Evolutionary conservation across 2,329 filamentous ascomycete genomes (phyloP), one percentile per base, ranked within the genome.

Genomic region (Diaporthe sp.): DNA sequence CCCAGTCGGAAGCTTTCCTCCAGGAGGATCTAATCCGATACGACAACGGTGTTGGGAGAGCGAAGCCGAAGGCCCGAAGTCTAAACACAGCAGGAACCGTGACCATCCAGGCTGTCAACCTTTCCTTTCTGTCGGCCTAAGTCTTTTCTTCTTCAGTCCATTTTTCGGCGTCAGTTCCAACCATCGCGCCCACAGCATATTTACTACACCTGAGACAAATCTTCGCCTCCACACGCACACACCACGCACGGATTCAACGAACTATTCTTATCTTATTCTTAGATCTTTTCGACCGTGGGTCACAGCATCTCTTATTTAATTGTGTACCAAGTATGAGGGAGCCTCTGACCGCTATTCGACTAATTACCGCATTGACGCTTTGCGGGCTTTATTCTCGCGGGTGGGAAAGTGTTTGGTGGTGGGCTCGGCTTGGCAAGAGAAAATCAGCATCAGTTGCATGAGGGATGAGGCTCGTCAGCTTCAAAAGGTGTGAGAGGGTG

Each of bases 231-330:
- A 65, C 2, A 25, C 22, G 22, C 34, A 22, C 65, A 19, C 46
- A 53, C 31, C 9, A 25, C 34, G 13, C 46, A 70, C n/a, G 25
- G 39, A 19, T 34, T 60, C 57, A 34, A 71, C 68, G 2, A 46
- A 60, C 28, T 57, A 67, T 73, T 46, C 34, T 57, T 65, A 57
- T 67, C 49, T 46, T 44, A 62, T 55, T 72, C 42, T 62, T 39
- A 62, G 57, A 72, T 72, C 17, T 51, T n/a, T n/a, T 13, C 57
- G 57, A 61, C 42, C 28, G 0, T 25, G 42, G 55, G 65, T 55
- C 65, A 70, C 65, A 39, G 15, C 28, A 72, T 61, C 55, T 61
- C 70, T 51, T 62, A n/a, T 4, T 61, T 5, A 42, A 42, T 65
- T 55, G 12, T 65, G 71, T 62, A 44, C 46, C 15, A 65, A 55